Evolutionary conservation across 139 green algal genomes (phyloP).

Genomic region (Chlamydomonas schloesseri): DNA sequence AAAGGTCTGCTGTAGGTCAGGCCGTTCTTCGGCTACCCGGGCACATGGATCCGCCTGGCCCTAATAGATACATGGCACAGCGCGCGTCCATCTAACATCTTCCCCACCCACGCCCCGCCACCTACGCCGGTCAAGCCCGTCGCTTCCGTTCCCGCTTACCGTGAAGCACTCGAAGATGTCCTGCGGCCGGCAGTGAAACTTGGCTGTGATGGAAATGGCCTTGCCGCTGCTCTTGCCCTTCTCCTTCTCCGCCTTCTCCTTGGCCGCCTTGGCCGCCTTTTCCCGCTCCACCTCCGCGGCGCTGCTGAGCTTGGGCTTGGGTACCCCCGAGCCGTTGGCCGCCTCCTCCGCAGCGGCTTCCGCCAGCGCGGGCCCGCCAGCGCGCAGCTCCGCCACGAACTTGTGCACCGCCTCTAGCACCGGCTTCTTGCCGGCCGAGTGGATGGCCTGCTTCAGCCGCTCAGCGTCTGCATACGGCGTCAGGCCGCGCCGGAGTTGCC

Average conservation of each 20-base stretch:
- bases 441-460: constrained; percentile 44
- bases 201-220: constrained; percentile 71
- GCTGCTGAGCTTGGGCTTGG: constrained; percentile 16
- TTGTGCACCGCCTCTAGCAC: constrained; percentile 55
- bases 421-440: constrained; percentile 47
- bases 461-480: constrained; percentile 18
- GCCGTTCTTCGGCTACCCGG: no score
- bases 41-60: no score
- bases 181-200: constrained; percentile 73
- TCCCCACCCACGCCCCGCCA: neutral
- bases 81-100: no score
- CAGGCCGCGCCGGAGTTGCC: no score
- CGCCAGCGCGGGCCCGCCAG: constrained; percentile 54
- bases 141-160: neutral
- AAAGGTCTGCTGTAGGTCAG: no score
- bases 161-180: constrained; percentile 92
- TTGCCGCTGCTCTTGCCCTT: neutral
- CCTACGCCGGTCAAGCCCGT: neutral
- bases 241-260: constrained; percentile 22
- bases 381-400: constrained; percentile 82
- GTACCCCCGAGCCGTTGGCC: neutral
- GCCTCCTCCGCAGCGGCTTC: constrained; percentile 11
- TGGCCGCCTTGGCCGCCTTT: neutral
- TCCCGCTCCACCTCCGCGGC: neutral
- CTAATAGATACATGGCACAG: no score